These are phyloP conservation scores for Zygotorulaspora sp. DNA, from an alignment of 805 yeast genomes.

Conservation along the genomic window DNA sequence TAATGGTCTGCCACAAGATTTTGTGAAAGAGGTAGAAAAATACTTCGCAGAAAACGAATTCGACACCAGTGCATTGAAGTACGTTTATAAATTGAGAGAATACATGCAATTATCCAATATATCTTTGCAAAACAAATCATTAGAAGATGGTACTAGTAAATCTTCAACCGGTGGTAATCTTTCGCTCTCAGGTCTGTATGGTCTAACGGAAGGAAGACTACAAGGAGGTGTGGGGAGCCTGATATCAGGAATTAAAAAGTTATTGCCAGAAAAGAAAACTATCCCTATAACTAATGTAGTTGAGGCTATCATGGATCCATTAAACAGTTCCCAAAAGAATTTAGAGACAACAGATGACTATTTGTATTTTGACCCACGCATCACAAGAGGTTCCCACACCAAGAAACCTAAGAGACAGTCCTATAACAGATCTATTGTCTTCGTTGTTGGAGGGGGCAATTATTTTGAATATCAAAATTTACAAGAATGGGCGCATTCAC, in stretches of 20 bases:
- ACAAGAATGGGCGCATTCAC: constrained; percentile 72
- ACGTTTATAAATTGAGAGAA: constrained; percentile 79
- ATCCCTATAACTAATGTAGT: constrained; percentile 88
- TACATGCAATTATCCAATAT: constrained; percentile 51
- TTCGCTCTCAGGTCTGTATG: constrained; percentile 70
- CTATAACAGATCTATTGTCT: constrained; percentile 78
- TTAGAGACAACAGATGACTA: constrained; percentile 80
- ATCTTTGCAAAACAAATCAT: constrained; percentile 35
- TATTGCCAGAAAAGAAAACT: constrained; percentile 82
- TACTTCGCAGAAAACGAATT: constrained; percentile 53
- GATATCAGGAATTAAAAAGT: constrained; percentile 79
- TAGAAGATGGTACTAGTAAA: constrained; percentile 34
- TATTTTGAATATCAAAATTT: constrained; percentile 90
- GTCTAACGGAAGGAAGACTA: constrained; percentile 73
- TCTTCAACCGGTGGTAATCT: constrained; percentile 31
- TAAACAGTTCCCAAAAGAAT: constrained; percentile 56
- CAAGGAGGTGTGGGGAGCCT: constrained; percentile 88
- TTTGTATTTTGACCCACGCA: constrained; percentile 81
- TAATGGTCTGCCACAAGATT: constrained; percentile 42
- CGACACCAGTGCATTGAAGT: constrained; percentile 61
- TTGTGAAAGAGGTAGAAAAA: constrained; percentile 55
- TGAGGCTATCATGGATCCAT: constrained; percentile 87
- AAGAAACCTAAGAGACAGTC: constrained; percentile 81
- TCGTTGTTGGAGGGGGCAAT: constrained; percentile 96
- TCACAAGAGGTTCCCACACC: constrained; percentile 82